Evolutionary conservation across 2,329 filamentous ascomycete genomes (phyloP).

Genomic region (Exophiala sideris): DNA sequence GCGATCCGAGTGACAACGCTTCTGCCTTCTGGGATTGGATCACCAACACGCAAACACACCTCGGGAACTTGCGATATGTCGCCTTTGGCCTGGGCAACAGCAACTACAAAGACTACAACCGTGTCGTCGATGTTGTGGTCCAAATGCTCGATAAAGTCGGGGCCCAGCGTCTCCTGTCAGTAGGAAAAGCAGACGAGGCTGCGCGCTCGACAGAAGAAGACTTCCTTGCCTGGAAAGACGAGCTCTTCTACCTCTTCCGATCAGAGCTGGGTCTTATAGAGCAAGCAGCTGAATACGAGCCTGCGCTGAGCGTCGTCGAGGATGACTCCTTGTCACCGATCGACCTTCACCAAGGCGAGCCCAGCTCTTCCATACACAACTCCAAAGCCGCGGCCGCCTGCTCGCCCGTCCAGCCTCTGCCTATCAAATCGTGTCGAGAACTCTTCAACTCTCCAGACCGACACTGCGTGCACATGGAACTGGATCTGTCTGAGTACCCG

Average conservation of each 20-base stretch:
- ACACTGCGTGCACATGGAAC: slow-evolving; percentile 40
- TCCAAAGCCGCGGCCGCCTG: slow-evolving; percentile 62
- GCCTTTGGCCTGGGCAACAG: slow-evolving; percentile 93
- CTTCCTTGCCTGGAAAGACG: slow-evolving; percentile 92
- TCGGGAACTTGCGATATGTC: slow-evolving; percentile 69
- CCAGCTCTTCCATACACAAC: slow-evolving; percentile 60
- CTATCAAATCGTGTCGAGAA: slow-evolving; percentile 75
- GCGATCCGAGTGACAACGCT: slow-evolving; percentile 92
- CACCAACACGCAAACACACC: slow-evolving; percentile 65
- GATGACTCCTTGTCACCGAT: slow-evolving; percentile 37
- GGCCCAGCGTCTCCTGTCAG: slow-evolving; percentile 70
- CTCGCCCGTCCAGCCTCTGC: slow-evolving; percentile 78
- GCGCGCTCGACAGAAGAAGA: slow-evolving; percentile 95
- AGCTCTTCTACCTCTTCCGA: slow-evolving; percentile 78
- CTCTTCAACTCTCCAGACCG: slow-evolving; percentile 71
- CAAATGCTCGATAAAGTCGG: slow-evolving; percentile 72
- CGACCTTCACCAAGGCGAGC: slow-evolving; percentile 24
- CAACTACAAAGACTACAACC: slow-evolving; percentile 96
- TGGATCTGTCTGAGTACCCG: slow-evolving; percentile 42
- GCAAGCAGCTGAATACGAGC: slow-evolving; percentile 84
- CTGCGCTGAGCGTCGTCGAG: slow-evolving; percentile 67
- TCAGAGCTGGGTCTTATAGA: slow-evolving; percentile 79
- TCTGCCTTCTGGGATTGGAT: slow-evolving; percentile 88
- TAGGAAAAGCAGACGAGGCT: slow-evolving; percentile 88
- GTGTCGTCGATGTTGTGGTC: slow-evolving; percentile 83